Percentiles rank a stretch among this genome's conserved stretches.
These are phyloP conservation scores for Pseudogymnoascus sp. DNA, from an alignment of 2,329 filamentous ascomycete genomes.

Conservation along the genomic window DNA sequence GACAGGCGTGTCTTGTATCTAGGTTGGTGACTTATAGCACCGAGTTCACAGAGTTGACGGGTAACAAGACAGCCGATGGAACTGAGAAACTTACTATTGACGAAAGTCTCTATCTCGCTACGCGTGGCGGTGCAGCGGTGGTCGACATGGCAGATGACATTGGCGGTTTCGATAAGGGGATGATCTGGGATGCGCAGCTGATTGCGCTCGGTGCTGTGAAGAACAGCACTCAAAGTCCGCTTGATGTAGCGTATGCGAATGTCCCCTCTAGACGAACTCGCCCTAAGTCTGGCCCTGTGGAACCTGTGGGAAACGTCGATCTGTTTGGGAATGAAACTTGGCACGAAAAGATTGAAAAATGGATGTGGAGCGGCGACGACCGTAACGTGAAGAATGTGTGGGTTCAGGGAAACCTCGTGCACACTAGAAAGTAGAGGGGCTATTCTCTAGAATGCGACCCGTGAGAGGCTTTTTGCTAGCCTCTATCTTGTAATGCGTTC, in stretches of 20 bases:
- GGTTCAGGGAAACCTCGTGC: slow-evolving; percentile 77
- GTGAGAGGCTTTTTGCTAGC: too few species aligned
- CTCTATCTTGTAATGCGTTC: too few species aligned
- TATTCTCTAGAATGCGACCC: too few species aligned
- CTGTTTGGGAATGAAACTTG: slow-evolving; percentile 84
- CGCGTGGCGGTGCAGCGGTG: slow-evolving; percentile 72
- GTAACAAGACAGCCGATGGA: slow-evolving; percentile 25
- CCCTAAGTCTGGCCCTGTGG: slow-evolving; percentile 31
- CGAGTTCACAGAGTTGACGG: slow-evolving; percentile 49
- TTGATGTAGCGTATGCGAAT: neutral
- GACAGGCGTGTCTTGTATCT: slow-evolving; percentile 72
- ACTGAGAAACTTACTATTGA: slow-evolving; percentile 65
- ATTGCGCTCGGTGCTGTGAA: slow-evolving; percentile 50
- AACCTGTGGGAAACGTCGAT: slow-evolving; percentile 69
- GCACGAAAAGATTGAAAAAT: slow-evolving; percentile 82
- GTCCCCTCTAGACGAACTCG: neutral
- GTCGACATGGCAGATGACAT: slow-evolving; percentile 64
- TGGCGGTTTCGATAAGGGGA: slow-evolving; percentile 76
- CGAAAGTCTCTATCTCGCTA: slow-evolving; percentile 79
- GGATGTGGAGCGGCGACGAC: slow-evolving; percentile 90
- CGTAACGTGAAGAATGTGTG: slow-evolving; percentile 82
- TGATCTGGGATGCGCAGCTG: slow-evolving; percentile 86
- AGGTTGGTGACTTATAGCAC: slow-evolving; percentile 30
- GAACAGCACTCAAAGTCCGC: neutral
- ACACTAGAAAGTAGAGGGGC: slow-evolving; percentile 31